Conservation (phyloP, 129 eudicot genomes). For the Artemisia tridentata region DNA sequence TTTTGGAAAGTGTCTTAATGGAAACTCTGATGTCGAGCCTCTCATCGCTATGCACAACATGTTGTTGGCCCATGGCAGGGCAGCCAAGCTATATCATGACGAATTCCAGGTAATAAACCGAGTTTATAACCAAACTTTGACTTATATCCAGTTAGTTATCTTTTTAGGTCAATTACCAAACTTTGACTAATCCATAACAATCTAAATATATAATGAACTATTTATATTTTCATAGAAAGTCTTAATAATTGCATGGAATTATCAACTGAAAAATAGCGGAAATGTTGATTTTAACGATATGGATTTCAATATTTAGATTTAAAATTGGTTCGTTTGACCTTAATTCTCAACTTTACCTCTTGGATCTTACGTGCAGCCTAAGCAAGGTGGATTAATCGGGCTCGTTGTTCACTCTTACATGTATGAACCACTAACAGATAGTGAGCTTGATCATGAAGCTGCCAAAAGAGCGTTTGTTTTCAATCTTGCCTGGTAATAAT, state of each 20-base stretch:
- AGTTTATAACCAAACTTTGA: not conserved
- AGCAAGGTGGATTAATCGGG: constrained; percentile 55
- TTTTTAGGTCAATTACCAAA: too few species aligned
- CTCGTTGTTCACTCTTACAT: constrained; percentile 35
- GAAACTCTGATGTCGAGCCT: constrained; percentile 81
- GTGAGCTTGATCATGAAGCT: constrained; percentile 43
- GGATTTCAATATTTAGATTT: not conserved
- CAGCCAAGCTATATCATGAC: constrained; percentile 57
- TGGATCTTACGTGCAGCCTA: constrained; percentile 32
- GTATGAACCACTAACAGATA: constrained; percentile 49
- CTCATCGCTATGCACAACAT: constrained; percentile 64
- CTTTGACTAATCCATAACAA: not conserved
- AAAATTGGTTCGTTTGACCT: not conserved
- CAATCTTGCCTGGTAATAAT: constrained; percentile 48
- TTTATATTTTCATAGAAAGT: not conserved
- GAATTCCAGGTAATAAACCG: constrained; percentile 47
- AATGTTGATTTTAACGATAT: not conserved
- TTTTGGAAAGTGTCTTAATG: constrained; percentile 63
- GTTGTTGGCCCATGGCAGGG: constrained; percentile 86
- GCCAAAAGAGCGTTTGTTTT: constrained; percentile 57
- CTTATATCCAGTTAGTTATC: too few species aligned
- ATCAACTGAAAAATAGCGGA: not conserved
- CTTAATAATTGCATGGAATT: not conserved
- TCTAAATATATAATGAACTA: not conserved
- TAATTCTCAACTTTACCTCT: constrained; percentile 7